A percentile compares a stretch with the other conserved stretches of the same genome.
Evolutionary conservation across 2,329 filamentous ascomycete genomes (phyloP).

Genomic region (Geosmithia flava): DNA sequence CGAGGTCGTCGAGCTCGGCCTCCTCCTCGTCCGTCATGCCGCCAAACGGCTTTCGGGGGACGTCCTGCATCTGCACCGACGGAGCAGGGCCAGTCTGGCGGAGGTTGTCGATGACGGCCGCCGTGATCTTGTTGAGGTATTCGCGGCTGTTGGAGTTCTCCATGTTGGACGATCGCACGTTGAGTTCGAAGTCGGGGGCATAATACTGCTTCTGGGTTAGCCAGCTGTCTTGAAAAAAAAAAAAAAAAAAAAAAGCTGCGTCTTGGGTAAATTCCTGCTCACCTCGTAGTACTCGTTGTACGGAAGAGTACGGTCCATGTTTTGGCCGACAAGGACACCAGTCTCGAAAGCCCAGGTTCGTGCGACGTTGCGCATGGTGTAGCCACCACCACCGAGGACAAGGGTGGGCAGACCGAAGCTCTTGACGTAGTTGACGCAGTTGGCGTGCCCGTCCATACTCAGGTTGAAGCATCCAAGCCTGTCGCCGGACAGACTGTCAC

Average conservation of each 20-base stretch:
- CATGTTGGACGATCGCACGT: conserved; percentile 78
- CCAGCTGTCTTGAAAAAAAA: conserved; percentile 17
- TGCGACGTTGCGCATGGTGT: conserved; percentile 94
- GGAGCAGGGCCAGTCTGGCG: conserved; percentile 76
- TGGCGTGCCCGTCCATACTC: conserved; percentile 91
- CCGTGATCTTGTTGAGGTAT: conserved; percentile 72
- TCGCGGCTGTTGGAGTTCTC: conserved; percentile 81
- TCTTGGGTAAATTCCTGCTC: conserved; percentile 9
- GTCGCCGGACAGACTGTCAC: conserved; percentile 89
- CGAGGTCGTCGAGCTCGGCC: conserved; percentile 53
- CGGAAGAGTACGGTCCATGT: conserved; percentile 72
- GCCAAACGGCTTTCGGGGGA: conserved; percentile 48
- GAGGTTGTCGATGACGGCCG: conserved; percentile 74
- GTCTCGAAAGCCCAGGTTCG: conserved; percentile 97
- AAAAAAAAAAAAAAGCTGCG: no score
- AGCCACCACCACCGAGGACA: conserved; percentile 90
- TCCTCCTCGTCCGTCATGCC: conserved; percentile 57
- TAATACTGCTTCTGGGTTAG: conserved; percentile 56
- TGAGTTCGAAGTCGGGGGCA: conserved; percentile 78
- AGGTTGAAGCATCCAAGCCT: conserved; percentile 94
- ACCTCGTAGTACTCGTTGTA: conserved; percentile 93
- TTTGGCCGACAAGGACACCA: conserved; percentile 71
- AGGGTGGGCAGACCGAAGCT: conserved; percentile 73
- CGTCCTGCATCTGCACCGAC: conserved; percentile 82
- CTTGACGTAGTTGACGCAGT: conserved; percentile 88